Conservation (phyloP, 1,284 basidiomycete genomes). For the Apiotrichum domesticum region DNA sequence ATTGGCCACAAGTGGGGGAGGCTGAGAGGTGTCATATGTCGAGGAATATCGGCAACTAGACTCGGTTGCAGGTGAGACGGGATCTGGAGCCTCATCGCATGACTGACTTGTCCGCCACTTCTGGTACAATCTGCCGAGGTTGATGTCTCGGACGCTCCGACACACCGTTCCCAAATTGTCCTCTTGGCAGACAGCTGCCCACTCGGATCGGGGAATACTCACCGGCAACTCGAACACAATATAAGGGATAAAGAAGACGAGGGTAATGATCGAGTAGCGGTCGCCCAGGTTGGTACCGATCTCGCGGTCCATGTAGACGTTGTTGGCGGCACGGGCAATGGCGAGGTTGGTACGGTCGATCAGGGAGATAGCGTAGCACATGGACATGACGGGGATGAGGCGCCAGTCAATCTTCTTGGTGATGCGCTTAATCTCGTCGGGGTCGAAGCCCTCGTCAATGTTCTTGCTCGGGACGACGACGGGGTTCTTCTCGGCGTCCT, state of each 20-base stretch:
- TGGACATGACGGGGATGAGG: constrained; percentile 15
- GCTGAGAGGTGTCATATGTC: no score
- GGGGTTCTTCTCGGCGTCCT: not conserved
- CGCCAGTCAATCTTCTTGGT: constrained; percentile 13
- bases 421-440: constrained; percentile 1
- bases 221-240: constrained; percentile 40
- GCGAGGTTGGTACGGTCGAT: constrained; percentile 23
- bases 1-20: no score
- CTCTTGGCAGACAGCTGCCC: no score
- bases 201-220: not conserved
- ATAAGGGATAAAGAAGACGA: constrained; percentile 44
- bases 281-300: constrained; percentile 28
- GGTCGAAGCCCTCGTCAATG: constrained; percentile 13
- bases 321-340: constrained; percentile 16
- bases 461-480: not conserved
- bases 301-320: constrained; percentile 23
- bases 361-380: constrained; percentile 17
- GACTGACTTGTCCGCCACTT: no score
- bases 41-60: not conserved
- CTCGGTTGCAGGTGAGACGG: no score
- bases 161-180: no score
- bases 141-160: no score
- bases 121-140: no score
- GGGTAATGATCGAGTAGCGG: constrained; percentile 41
- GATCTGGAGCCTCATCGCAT: no score